Conservation (phyloP, 2,329 filamentous ascomycete species). For the Aspergillus sp. region DNA sequence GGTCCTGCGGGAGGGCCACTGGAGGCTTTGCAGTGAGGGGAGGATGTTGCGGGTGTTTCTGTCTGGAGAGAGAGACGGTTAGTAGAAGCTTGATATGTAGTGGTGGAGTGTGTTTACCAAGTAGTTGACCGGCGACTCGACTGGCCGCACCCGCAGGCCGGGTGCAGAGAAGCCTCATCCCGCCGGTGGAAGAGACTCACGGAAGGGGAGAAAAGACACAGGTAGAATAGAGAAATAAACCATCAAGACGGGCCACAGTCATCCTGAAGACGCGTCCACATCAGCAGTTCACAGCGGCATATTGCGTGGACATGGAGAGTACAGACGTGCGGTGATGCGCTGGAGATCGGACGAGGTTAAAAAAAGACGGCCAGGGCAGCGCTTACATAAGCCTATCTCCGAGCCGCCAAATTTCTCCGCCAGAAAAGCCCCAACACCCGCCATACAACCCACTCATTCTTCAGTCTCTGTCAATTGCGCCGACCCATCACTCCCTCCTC, state of each 20-base stretch:
- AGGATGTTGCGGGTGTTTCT: not conserved
- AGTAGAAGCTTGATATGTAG: not conserved
- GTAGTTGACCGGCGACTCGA: slow-evolving; percentile 10
- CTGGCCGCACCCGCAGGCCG: slow-evolving; percentile 17
- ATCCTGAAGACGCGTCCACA: not conserved
- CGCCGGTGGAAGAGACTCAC: slow-evolving; percentile 15
- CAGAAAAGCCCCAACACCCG: slow-evolving; percentile 14
- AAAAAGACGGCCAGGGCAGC: slow-evolving; percentile 5
- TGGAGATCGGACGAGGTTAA: not conserved
- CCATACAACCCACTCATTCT: slow-evolving; percentile 1
- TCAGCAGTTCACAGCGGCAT: not conserved
- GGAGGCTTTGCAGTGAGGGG: not conserved
- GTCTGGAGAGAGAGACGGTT: not conserved
- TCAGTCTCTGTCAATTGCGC: slow-evolving; percentile 11
- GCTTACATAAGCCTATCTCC: slow-evolving; percentile 32
- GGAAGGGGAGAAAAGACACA: not conserved
- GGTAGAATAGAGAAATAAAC: not conserved
- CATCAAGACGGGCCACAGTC: not conserved
- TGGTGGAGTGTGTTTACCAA: not conserved
- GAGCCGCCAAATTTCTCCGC: slow-evolving; percentile 29
- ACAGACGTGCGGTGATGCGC: not conserved
- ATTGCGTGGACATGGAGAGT: not conserved
- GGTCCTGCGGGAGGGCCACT: slow-evolving; percentile 16
- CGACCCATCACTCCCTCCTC: not conserved
- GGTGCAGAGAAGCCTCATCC: slow-evolving; percentile 30